These are phyloP conservation scores for Coemansia sp. DNA, from an alignment of 192 early-diverging fungal genomes.

Conservation along the genomic window DNA sequence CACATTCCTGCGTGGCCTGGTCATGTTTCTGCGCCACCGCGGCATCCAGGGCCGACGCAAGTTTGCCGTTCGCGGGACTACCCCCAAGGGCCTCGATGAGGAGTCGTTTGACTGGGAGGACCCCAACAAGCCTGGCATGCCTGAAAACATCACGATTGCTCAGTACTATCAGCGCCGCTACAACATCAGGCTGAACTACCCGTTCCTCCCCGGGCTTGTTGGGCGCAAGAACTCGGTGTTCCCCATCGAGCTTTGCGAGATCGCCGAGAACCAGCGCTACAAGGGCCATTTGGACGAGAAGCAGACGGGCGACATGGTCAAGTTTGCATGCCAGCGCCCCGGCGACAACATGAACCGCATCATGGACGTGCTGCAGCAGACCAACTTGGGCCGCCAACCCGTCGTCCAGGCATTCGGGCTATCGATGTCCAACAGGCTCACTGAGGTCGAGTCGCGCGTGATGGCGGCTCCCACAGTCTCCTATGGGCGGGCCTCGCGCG, in stretches of 20 bases:
- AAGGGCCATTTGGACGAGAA: constrained; percentile 77
- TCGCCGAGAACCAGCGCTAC: constrained; percentile 81
- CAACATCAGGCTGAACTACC: constrained; percentile 66
- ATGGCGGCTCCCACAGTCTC: constrained; percentile 75
- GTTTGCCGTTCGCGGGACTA: constrained; percentile 70
- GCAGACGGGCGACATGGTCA: constrained; percentile 95
- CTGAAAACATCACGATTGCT: constrained; percentile 66
- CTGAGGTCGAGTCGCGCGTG: constrained; percentile 71
- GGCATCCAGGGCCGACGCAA: constrained; percentile 63
- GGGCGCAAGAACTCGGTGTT: constrained; percentile 69
- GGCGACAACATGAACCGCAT: constrained; percentile 84
- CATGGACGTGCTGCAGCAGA: constrained; percentile 59
- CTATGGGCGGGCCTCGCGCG: constrained; percentile 56
- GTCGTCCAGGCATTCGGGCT: constrained; percentile 79
- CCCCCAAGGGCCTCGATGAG: constrained; percentile 59
- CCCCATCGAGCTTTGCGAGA: constrained; percentile 89
- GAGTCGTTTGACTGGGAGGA: constrained; percentile 73
- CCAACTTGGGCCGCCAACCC: constrained; percentile 66
- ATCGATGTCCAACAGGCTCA: constrained; percentile 62
- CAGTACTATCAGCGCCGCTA: constrained; percentile 78
- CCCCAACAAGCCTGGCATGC: constrained; percentile 33
- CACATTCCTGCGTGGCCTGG: constrained; percentile 52
- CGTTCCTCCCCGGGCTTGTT: constrained; percentile 79
- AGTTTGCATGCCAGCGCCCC: constrained; percentile 83
- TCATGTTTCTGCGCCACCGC: constrained; percentile 58